Percentiles rank a stretch among this genome's conserved stretches.
phyloP scores from a whole-genome alignment of 352 stramenopile genomes.

The Chrysophaeum taylorii region DNA sequence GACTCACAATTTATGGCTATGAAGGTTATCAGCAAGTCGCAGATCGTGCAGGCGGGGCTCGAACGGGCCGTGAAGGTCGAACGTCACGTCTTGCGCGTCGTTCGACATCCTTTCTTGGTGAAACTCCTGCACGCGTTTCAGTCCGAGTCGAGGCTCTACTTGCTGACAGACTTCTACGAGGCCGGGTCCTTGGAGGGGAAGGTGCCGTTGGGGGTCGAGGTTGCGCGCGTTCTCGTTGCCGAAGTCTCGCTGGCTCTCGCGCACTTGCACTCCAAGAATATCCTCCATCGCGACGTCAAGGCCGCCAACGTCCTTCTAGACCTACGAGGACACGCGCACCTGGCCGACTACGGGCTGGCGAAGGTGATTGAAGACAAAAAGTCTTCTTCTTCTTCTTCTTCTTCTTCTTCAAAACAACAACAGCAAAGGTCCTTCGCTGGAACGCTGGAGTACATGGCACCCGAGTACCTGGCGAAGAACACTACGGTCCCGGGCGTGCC shows the following conservation, averaged over 20 bases:
- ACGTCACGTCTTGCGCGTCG: not conserved
- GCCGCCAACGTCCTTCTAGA: slow-evolving; percentile 1
- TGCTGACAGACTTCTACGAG: not conserved
- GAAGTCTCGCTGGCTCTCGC: not conserved
- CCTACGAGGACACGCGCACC: not conserved
- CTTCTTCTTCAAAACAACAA: too few relatives aligned
- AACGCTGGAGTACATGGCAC: slow-evolving; percentile 7
- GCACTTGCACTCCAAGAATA: not conserved
- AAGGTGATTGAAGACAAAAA: too few relatives aligned
- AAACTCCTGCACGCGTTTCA: not conserved
- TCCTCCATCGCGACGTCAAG: slow-evolving; percentile 6
- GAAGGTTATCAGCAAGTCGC: not conserved
- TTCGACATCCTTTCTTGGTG: not conserved
- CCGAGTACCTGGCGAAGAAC: too few relatives aligned
- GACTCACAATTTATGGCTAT: not conserved
- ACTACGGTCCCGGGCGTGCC: too few relatives aligned
- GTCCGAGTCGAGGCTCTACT: not conserved
- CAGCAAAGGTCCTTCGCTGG: not conserved
- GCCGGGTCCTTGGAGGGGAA: not conserved
- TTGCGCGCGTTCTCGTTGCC: not conserved
- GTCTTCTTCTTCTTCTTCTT: too few relatives aligned
- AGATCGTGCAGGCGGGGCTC: not conserved
- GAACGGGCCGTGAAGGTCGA: not conserved
- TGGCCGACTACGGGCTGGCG: slow-evolving; percentile 2
- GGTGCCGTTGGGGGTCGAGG: not conserved